These are phyloP conservation scores for Yamadazyma scolyti DNA, from an alignment of 805 yeast genomes.

Conservation along the genomic window DNA sequence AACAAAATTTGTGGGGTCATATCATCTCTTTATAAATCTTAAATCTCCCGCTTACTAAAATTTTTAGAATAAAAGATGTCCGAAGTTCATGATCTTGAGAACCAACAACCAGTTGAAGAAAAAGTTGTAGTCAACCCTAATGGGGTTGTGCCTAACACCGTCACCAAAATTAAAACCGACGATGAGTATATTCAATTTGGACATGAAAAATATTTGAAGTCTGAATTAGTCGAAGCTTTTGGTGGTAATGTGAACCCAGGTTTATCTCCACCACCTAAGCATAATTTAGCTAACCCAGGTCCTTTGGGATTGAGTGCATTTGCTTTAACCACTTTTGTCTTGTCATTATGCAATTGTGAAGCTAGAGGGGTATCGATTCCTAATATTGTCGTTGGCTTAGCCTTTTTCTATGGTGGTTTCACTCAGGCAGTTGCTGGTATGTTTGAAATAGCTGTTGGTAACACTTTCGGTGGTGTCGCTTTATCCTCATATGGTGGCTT, in stretches of 20 bases:
- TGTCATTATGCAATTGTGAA: constrained; percentile 58
- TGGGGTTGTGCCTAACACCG: constrained; percentile 5
- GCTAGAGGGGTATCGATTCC: constrained; percentile 66
- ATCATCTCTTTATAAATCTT: too few relatives aligned
- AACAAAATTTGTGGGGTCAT: too few relatives aligned
- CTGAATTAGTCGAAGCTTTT: constrained; percentile 61
- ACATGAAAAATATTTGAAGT: constrained; percentile 58
- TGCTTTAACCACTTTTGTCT: constrained; percentile 64
- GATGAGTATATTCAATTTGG: constrained; percentile 71
- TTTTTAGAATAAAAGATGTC: too few relatives aligned
- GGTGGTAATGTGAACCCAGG: constrained; percentile 84
- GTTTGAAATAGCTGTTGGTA: constrained; percentile 73
- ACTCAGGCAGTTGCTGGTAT: constrained; percentile 71
- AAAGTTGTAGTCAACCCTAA: constrained; percentile 17
- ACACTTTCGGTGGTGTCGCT: constrained; percentile 72
- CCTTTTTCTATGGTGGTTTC: constrained; percentile 70
- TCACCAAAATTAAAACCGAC: constrained; percentile 39
- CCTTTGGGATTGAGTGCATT: constrained; percentile 73
- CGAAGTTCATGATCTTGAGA: too few relatives aligned
- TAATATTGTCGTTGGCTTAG: constrained; percentile 60
- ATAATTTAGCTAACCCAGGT: constrained; percentile 63
- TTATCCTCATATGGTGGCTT: constrained; percentile 64
- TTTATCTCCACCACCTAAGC: constrained; percentile 40
- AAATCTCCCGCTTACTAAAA: too few relatives aligned
- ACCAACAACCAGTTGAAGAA: constrained; percentile 30